phyloP scores from a whole-genome alignment of 106 monocot species.

The Dendrobium chrysotoxum region DNA sequence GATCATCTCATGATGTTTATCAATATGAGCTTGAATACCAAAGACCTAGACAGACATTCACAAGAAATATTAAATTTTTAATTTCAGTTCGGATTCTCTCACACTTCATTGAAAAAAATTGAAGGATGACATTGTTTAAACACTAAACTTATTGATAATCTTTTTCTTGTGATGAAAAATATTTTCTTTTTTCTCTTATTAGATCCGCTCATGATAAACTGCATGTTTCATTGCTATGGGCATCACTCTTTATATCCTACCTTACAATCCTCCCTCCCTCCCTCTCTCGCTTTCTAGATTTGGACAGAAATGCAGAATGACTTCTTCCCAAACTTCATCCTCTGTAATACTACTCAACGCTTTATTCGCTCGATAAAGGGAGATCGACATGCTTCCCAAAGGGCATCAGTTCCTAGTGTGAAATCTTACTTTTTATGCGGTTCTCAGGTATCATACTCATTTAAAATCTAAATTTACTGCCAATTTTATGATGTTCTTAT shows the following conservation, averaged over 20 bases:
- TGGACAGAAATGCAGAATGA: conserved; percentile 97
- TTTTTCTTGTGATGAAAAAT: not conserved
- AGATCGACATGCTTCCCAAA: conserved; percentile 42
- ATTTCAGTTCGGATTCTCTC: not conserved
- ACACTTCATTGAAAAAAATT: not conserved
- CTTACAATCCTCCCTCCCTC: not conserved
- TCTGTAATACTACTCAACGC: conserved; percentile 95
- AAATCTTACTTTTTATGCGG: conserved; percentile 86
- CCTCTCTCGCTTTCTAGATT: conserved; percentile 37
- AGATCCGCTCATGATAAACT: not conserved
- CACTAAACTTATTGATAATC: not conserved
- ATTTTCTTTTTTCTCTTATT: not conserved
- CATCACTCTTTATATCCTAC: not conserved
- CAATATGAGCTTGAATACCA: not conserved
- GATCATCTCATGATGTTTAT: not conserved
- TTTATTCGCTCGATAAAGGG: conserved; percentile 72
- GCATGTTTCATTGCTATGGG: not conserved
- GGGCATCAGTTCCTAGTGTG: conserved; percentile 23
- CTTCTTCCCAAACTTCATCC: conserved; percentile 89
- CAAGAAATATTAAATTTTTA: not conserved
- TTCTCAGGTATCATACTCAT: conserved; percentile 54
- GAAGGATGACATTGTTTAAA: not conserved
- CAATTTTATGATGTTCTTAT: not conserved
- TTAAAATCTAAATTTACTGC: not conserved
- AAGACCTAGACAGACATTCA: not conserved